These are phyloP conservation scores for Boletales sp. DNA, from an alignment of 768 basidiomycete species.

Conservation along the genomic window DNA sequence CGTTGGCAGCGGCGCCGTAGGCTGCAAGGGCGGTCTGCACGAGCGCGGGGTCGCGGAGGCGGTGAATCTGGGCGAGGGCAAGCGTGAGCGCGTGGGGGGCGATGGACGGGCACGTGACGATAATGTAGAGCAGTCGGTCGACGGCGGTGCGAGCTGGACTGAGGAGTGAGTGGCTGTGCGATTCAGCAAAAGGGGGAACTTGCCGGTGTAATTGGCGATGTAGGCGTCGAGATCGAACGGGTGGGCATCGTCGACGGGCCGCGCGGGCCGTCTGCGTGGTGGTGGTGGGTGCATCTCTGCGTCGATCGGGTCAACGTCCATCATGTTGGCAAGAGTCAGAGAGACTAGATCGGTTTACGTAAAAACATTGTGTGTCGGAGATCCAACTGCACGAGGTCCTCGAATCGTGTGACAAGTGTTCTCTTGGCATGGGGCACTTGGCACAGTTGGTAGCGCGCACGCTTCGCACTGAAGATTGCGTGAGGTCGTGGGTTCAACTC, in stretches of 20 bases:
- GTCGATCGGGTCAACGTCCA: conserved; percentile 30
- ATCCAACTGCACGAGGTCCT: no score
- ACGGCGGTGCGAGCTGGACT: conserved; percentile 67
- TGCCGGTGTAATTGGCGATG: conserved; percentile 73
- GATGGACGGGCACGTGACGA: conserved; percentile 59
- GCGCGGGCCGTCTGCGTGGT: conserved; percentile 24
- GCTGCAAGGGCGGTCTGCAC: conserved; percentile 48
- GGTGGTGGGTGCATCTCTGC: conserved; percentile 18
- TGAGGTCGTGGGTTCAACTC: conserved; percentile 59
- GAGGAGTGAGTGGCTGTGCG: conserved; percentile 1
- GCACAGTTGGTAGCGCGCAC: conserved; percentile 61
- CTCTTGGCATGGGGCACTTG: conserved; percentile 39
- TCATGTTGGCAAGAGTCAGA: conserved; percentile 8
- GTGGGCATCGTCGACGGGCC: conserved; percentile 69
- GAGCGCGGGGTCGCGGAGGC: conserved; percentile 65
- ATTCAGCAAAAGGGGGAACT: background rate
- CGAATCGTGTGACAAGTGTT: no score
- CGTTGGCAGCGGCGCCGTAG: conserved; percentile 47
- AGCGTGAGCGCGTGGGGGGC: conserved; percentile 70
- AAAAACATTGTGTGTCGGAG: no score
- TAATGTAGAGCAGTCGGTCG: conserved; percentile 68
- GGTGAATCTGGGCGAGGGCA: conserved; percentile 59
- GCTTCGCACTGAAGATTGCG: conserved; percentile 49
- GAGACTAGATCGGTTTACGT: no score
- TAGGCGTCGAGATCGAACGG: conserved; percentile 87